Base-by-base conservation (phyloP, 257 asterid species). In the Solanum acaule region DNA sequence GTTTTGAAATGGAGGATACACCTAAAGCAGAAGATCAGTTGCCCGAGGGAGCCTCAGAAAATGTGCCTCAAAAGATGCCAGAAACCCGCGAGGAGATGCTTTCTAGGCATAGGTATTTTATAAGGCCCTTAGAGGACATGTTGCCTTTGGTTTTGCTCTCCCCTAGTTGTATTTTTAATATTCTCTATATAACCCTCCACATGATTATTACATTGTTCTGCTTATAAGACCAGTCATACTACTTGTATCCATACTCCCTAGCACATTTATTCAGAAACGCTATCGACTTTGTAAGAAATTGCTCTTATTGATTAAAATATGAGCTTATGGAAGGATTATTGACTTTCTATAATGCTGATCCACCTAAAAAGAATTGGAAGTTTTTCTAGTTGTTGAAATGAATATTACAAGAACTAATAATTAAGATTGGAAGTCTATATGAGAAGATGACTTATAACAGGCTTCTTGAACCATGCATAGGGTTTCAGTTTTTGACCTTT, bases 41-140 rank as follows among this genome's bases (percentile, higher is more conserved):
- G 78, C 91, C 93, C 82, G 91, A 89, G 88, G 92, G 83, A 75
- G 81, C 87, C 78, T 84, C 90, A 22, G 94, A 91, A 89, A 90
- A 86, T 77, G 89, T 67, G 65, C 83, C 91, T 56, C 77, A 90
- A 87, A 84, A 88, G 88, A 87, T 91, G 86, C 90, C 84, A 88
- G 96, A 94, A 91, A 90, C 91, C 63, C 93, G 15, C 29, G 95
- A 94, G 88, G 96, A 93, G 92, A 91, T 94, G 94, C 98, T 94
- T 89, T 90, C 96, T 79, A 94, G 98, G 91, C 94, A 90, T 70
- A 91, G 93, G 92, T 92, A 87, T 71, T 63, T 40, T 68, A 72
- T 79, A 29, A 82, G 67, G 70, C 70, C 37, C 70, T 82, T 18
- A 46, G 15, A 16, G 70, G 29, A 49, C 42, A 46, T 31, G 27